These are phyloP conservation scores for Psophocarpus tetragonolobus DNA, from an alignment of 306 rosid species.

Conservation along the genomic window DNA sequence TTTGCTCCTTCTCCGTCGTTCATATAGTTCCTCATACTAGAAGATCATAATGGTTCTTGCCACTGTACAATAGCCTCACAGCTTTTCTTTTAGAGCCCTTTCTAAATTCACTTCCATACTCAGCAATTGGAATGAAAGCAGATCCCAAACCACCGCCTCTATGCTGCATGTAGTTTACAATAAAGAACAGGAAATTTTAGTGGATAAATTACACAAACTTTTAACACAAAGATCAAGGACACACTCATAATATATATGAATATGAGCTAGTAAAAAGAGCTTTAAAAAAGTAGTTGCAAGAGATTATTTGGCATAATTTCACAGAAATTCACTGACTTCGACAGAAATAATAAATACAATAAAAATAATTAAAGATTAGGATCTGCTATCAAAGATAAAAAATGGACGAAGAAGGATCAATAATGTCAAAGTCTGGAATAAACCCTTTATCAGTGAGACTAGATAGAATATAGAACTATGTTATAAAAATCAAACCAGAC, in stretches of 20 bases:
- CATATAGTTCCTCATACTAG: constrained; percentile 51
- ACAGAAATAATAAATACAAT: background rate
- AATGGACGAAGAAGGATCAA: constrained; percentile 4
- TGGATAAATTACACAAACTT: constrained; percentile 7
- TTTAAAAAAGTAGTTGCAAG: background rate
- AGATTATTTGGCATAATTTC: background rate
- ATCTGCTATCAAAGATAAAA: background rate
- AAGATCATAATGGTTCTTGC: constrained; percentile 94
- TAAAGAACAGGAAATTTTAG: constrained; percentile 12
- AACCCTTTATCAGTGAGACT: background rate
- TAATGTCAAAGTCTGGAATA: background rate
- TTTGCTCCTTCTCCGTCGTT: background rate
- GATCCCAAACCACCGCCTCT: constrained; percentile 61
- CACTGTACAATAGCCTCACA: constrained; percentile 81
- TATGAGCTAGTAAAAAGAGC: background rate
- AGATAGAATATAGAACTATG: too few relatives aligned
- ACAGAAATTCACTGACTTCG: background rate
- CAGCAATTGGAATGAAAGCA: constrained; percentile 88
- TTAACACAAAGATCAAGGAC: background rate
- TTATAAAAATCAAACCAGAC: too few relatives aligned
- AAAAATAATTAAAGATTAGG: background rate
- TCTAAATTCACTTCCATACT: constrained; percentile 82
- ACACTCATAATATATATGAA: too few relatives aligned
- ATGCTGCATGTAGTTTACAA: constrained; percentile 64
- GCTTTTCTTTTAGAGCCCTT: constrained; percentile 56